These are phyloP conservation scores for Fomitopsis betulina DNA, from an alignment of 1,284 basidiomycete genomes.

Conservation along the genomic window DNA sequence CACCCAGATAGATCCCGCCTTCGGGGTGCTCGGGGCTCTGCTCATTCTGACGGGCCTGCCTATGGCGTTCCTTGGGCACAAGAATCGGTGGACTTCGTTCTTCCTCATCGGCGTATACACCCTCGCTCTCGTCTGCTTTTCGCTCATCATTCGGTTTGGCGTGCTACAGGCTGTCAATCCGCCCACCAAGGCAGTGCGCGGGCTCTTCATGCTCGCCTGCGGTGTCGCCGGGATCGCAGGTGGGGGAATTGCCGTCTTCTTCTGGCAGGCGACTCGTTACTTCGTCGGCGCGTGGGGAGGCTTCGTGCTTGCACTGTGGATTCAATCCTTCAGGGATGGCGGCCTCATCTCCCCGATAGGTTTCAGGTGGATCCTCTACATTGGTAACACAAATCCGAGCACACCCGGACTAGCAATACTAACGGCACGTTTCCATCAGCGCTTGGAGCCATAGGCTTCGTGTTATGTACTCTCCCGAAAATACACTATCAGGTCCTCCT, in stretches of 20 bases:
- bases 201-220: constrained; percentile 85
- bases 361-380: constrained; percentile 84
- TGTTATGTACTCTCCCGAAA: constrained; percentile 44
- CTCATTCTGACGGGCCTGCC: constrained; percentile 89
- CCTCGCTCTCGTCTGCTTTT: constrained; percentile 79
- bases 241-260: constrained; percentile 83
- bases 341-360: constrained; percentile 77
- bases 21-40: constrained; percentile 84
- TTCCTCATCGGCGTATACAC: constrained; percentile 91
- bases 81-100: constrained; percentile 94
- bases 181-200: constrained; percentile 74
- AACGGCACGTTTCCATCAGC: constrained; percentile 33
- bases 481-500: constrained; percentile 80
- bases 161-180: constrained; percentile 78
- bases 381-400: constrained; percentile 46
- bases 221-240: constrained; percentile 79
- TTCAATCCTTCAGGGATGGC: constrained; percentile 80
- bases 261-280: constrained; percentile 84
- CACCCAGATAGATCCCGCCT: constrained; percentile 83
- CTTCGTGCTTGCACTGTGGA: constrained; percentile 81
- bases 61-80: constrained; percentile 88
- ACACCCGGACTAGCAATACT: constrained; percentile 29
- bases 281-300: constrained; percentile 88
- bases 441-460: constrained; percentile 38
- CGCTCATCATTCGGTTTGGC: constrained; percentile 89